These are phyloP conservation scores for Sporisorium exsertum DNA, from an alignment of 1,284 basidiomycete species.

Conservation along the genomic window DNA sequence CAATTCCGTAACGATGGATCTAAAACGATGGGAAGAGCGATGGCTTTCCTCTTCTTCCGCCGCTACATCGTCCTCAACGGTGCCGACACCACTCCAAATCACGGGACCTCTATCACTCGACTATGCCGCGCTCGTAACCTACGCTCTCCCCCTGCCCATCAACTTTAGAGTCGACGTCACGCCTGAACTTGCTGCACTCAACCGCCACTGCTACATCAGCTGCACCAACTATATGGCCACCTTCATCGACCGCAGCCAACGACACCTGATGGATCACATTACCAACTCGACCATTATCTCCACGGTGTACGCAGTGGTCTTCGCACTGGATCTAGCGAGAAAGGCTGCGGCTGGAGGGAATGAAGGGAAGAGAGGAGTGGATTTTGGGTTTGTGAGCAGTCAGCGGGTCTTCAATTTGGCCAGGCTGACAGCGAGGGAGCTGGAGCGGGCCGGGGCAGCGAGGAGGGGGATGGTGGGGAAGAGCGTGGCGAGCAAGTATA, in stretches of 20 bases:
- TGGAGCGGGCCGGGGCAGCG: slow-evolving; percentile 20
- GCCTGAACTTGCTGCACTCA: slow-evolving; percentile 21
- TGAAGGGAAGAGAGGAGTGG: slow-evolving; percentile 1
- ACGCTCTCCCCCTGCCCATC: slow-evolving; percentile 44
- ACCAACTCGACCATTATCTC: slow-evolving; percentile 34
- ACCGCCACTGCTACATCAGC: slow-evolving; percentile 43
- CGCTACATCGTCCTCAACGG: background rate
- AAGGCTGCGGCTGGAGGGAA: background rate
- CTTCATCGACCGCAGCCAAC: slow-evolving; percentile 33
- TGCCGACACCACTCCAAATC: slow-evolving; percentile 31
- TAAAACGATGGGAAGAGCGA: slow-evolving; percentile 49
- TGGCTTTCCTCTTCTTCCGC: slow-evolving; percentile 24
- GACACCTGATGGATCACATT: slow-evolving; percentile 21
- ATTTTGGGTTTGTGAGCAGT: slow-evolving; percentile 27
- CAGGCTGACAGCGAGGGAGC: slow-evolving; percentile 6
- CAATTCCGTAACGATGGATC: slow-evolving; percentile 39
- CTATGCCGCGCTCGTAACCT: slow-evolving; percentile 47
- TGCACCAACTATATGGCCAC: slow-evolving; percentile 47
- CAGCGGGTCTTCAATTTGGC: slow-evolving; percentile 22
- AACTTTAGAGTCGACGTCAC: slow-evolving; percentile 27
- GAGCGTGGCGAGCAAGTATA: slow-evolving; percentile 30
- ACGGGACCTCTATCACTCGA: slow-evolving; percentile 36
- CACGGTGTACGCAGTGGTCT: slow-evolving; percentile 40
- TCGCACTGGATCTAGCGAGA: slow-evolving; percentile 25
- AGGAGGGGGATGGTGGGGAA: background rate